phyloP scores from a whole-genome alignment of 495 filamentous ascomycete species.

The Penicillium longicatenatum region DNA sequence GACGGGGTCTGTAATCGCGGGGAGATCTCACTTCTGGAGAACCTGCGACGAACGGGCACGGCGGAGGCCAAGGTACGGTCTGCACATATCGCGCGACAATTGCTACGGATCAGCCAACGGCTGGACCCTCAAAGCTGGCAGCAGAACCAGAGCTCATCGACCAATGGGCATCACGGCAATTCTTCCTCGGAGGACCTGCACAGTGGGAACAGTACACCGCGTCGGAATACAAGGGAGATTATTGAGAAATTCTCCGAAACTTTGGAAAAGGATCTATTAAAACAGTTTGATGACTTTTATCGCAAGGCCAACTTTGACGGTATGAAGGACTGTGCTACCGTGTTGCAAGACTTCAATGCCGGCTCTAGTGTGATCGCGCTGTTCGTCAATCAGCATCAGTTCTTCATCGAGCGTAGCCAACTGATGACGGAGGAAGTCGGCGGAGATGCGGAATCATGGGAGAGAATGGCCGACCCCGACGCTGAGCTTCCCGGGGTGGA shows the following conservation, averaged over 20 bases:
- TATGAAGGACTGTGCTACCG: conserved; percentile 93
- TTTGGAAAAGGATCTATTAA: conserved; percentile 90
- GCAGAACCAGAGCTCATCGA: conserved; percentile 47
- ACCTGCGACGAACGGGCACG: conserved; percentile 73
- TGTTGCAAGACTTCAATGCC: conserved; percentile 93
- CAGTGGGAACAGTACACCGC: conserved; percentile 35
- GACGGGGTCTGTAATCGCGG: conserved; percentile 85
- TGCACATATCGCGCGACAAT: conserved; percentile 84
- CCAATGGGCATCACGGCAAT: conserved; percentile 53
- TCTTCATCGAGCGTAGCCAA: conserved; percentile 93
- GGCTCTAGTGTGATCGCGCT: conserved; percentile 90
- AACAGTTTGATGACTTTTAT: conserved; percentile 96
- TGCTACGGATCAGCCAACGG: conserved; percentile 84
- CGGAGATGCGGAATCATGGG: conserved; percentile 81
- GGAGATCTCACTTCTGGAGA: conserved; percentile 76
- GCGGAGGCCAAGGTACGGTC: conserved; percentile 86
- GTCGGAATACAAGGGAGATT: conserved; percentile 77
- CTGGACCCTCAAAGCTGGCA: conserved; percentile 75
- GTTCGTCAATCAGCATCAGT: conserved; percentile 98
- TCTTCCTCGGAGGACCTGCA: conserved; percentile 43
- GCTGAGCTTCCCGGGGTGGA: conserved; percentile 88
- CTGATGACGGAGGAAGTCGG: conserved; percentile 88
- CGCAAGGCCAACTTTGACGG: conserved; percentile 90
- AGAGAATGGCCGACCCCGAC: conserved; percentile 91
- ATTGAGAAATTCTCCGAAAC: conserved; percentile 97